Percentiles rank a stretch among this genome's conserved stretches.
These are phyloP conservation scores for Xerocomellus amylosporus DNA, from an alignment of 768 basidiomycete species.

Conservation along the genomic window DNA sequence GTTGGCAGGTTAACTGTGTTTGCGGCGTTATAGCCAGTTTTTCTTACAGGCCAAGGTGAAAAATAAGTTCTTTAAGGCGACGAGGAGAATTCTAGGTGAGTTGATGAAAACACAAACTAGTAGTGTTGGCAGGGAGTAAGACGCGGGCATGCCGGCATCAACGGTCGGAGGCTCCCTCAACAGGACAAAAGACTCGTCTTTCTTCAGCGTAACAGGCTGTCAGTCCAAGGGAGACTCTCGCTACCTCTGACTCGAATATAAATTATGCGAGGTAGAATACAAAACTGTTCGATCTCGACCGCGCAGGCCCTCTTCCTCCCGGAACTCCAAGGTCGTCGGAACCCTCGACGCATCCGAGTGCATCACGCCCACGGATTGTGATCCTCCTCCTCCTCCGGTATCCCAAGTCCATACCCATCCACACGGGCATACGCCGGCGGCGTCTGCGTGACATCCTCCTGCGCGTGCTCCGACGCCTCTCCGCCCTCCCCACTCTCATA, in stretches of 20 bases:
- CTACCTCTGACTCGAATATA: background rate
- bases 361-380: conserved; percentile 28
- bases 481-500: background rate
- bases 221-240: too few species aligned
- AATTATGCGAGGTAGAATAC: background rate
- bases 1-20: too few species aligned
- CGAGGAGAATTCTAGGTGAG: too few species aligned
- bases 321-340: background rate
- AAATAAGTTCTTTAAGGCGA: too few species aligned
- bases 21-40: too few species aligned
- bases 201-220: too few species aligned
- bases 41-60: too few species aligned
- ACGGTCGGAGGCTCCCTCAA: too few species aligned
- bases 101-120: too few species aligned
- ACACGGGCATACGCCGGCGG: conserved; percentile 17
- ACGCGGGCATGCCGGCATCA: too few species aligned
- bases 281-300: background rate
- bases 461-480: background rate
- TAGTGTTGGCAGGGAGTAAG: too few species aligned
- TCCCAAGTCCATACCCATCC: conserved; percentile 7
- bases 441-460: conserved; percentile 14
- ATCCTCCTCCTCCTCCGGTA: conserved; percentile 16
- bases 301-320: background rate
- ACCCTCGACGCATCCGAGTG: background rate
- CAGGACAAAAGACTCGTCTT: too few species aligned